phyloP scores from a whole-genome alignment of 2,329 filamentous ascomycete species.

The Ceratocystis lukuohia region DNA sequence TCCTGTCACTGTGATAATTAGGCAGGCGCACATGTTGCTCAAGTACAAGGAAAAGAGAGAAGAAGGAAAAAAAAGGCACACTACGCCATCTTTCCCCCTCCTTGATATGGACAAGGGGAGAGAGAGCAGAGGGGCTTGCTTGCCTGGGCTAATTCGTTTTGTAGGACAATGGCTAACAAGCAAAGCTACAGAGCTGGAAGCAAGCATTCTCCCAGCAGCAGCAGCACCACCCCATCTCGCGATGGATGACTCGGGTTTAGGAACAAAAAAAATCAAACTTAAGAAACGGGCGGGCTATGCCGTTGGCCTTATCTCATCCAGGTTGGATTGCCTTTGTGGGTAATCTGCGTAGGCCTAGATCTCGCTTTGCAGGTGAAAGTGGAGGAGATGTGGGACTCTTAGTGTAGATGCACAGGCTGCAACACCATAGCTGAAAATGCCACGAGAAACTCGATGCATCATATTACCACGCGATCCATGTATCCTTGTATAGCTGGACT shows the following conservation, averaged over 20 bases:
- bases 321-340: neutral
- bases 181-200: neutral
- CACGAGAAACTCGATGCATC: neutral
- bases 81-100: neutral
- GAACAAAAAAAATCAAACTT: neutral
- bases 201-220: neutral
- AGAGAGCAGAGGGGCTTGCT: neutral
- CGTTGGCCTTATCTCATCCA: neutral
- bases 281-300: neutral
- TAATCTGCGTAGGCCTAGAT: neutral
- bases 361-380: neutral
- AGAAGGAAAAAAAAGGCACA: neutral
- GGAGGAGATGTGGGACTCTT: neutral
- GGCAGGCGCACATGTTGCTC: neutral
- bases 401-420: neutral
- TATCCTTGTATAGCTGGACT: neutral
- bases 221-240: neutral
- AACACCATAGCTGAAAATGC: neutral
- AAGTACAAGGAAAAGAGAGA: neutral
- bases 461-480: slow-evolving; percentile 6
- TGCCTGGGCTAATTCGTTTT: neutral
- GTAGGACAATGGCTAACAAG: neutral
- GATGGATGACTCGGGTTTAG: neutral
- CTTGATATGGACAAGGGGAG: neutral
- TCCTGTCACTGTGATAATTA: neutral